These are phyloP conservation scores for Fusarium foetens DNA, from an alignment of 2,329 filamentous ascomycete species.

Conservation along the genomic window DNA sequence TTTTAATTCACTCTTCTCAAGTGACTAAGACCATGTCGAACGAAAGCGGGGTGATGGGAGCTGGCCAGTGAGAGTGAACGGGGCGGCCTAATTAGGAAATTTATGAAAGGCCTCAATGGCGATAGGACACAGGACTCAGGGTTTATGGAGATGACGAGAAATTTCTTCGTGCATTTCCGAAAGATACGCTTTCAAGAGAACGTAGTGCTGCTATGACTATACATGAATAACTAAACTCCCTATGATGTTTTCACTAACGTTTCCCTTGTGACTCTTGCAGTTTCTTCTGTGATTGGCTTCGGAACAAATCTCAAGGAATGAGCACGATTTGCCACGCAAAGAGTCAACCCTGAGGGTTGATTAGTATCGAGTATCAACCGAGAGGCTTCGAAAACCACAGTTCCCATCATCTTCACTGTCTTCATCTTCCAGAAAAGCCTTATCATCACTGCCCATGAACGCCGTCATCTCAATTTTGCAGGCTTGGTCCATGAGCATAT, in stretches of 20 bases:
- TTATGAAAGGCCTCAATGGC: neutral
- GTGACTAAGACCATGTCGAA: slow-evolving; percentile 1
- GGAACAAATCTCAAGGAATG: neutral
- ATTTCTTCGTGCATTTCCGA: neutral
- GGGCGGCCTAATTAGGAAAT: slow-evolving; percentile 47
- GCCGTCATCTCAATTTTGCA: neutral
- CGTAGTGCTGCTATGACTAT: neutral
- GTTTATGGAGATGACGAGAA: neutral
- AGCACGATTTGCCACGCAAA: neutral
- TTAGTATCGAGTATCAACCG: neutral
- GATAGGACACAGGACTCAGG: neutral
- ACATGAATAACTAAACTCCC: neutral
- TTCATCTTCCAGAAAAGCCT: neutral
- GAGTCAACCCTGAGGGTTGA: neutral
- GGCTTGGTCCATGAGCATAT: neutral
- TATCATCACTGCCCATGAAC: neutral
- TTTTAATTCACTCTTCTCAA: slow-evolving; percentile 8
- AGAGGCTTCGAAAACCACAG: neutral
- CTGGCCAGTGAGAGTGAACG: slow-evolving; percentile 45
- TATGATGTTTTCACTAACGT: neutral
- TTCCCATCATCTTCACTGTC: neutral
- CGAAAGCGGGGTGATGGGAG: slow-evolving; percentile 34
- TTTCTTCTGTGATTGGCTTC: neutral
- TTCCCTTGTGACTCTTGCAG: neutral
- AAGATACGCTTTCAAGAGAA: neutral